Evolutionary conservation across 306 rosid species (phyloP), one percentile per base, ranked within the genome.

Genomic region (Ammopiptanthus mongolicus): DNA sequence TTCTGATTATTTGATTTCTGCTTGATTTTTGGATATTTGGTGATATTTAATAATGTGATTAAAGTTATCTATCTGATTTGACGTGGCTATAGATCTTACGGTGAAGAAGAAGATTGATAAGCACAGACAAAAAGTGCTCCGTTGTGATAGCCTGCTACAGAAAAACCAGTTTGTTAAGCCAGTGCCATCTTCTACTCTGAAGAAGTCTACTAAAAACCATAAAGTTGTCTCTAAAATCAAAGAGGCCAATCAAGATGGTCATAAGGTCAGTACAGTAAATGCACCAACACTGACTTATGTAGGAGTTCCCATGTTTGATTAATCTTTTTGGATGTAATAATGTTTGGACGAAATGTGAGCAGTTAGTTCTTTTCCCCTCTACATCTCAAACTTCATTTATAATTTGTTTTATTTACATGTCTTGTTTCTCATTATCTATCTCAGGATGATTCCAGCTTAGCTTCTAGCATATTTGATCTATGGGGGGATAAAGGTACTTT

Each of bases 31-130:
- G 19, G 46, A 25, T 21, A 41, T 73, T 46, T 25, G 6, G 3
- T 42, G 17, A 44, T 13, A 1, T 76, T 55, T 41, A 31, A 55
- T 53, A 7, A 42, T 62, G 57, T 25, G 68, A 12, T 13, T 65
- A 3, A 51, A 76, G 22, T 77, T 53, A 12, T 60, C n/a, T 53
- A 12, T 25, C 0, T 47, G 9, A 64, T 73, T 77, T 64, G 41
- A 28, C 28, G 4, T 70, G 6, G 22, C 29, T 83, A 95, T 83
- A 95, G 99, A 95, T 85, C 89, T 92, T 78, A 84, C 90, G 3
- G 96, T 92, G 76, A 90, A 87, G 85, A 83, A 79, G 81, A 95
- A 92, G 90, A 95, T 95, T 56, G 97, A 95, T 66, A 95, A 95
- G 46, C 88, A 95, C 22, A 84, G 97, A 60, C 91, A 91, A 15